phyloP scores from a whole-genome alignment of 495 filamentous ascomycete genomes.

The Aspergillus incahuasiensis region DNA sequence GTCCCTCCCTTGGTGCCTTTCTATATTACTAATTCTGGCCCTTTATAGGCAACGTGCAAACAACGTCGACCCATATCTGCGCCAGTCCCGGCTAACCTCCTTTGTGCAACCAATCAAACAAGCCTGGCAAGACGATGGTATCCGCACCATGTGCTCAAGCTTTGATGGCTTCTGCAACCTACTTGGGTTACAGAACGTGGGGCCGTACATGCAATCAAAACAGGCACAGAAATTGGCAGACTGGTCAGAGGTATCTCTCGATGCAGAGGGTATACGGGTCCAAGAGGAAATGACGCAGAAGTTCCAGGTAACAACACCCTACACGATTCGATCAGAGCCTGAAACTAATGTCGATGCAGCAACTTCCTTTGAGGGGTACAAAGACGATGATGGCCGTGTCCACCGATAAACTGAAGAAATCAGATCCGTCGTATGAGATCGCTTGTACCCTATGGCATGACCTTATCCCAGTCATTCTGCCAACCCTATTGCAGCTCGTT shows the following conservation, averaged over 20 bases:
- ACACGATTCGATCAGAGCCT: neutral
- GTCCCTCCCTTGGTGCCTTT: neutral
- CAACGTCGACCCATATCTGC: conserved; percentile 61
- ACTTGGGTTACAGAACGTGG: conserved; percentile 72
- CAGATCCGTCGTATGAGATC: conserved; percentile 59
- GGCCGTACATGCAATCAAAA: conserved; percentile 68
- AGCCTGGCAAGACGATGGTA: conserved; percentile 69
- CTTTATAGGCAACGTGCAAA: conserved; percentile 66
- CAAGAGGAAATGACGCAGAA: conserved; percentile 66
- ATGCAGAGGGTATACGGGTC: conserved; percentile 70
- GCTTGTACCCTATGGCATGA: conserved; percentile 79
- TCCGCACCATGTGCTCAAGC: conserved; percentile 64
- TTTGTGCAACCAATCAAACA: conserved; percentile 76
- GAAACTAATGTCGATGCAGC: conserved; percentile 33
- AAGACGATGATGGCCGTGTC: conserved; percentile 87
- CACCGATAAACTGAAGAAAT: conserved; percentile 77
- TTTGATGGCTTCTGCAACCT: conserved; percentile 77
- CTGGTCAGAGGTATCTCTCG: conserved; percentile 73
- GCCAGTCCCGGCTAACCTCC: conserved; percentile 58
- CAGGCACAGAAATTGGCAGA: conserved; percentile 73
- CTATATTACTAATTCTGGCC: no score
- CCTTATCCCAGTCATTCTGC: conserved; percentile 74
- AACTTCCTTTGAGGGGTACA: conserved; percentile 75
- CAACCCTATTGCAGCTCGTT: conserved; percentile 79
- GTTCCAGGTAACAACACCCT: conserved; percentile 52